Evolutionary conservation across 768 basidiomycete genomes (phyloP).

Genomic region (Leccinum uliginosum): DNA sequence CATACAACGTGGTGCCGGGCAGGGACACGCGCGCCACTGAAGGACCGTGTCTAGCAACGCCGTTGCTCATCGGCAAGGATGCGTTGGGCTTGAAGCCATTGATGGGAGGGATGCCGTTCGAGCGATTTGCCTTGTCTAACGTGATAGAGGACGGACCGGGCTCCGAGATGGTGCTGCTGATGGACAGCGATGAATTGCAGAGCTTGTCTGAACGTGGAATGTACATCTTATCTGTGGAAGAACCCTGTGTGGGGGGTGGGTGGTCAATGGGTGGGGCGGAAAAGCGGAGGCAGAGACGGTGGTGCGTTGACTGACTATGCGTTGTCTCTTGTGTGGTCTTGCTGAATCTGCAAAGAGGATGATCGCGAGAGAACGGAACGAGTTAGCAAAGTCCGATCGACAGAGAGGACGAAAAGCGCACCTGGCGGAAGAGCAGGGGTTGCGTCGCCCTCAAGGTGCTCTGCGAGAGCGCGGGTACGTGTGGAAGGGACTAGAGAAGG

Average conservation of each 20-base stretch:
- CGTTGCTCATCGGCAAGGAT: conserved; percentile 45
- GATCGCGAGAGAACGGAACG: conserved; percentile 2
- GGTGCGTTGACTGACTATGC: conserved; percentile 43
- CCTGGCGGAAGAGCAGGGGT: conserved; percentile 23
- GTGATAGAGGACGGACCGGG: conserved; percentile 52
- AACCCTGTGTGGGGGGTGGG: conserved; percentile 23
- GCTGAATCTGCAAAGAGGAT: conserved; percentile 37
- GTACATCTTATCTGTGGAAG: conserved; percentile 44
- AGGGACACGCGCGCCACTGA: conserved; percentile 58
- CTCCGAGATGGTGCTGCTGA: conserved; percentile 39
- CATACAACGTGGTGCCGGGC: conserved; percentile 72
- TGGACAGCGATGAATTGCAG: conserved; percentile 42
- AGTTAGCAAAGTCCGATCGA: background rate
- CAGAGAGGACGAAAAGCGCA: conserved; percentile 7
- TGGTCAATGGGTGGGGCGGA: conserved; percentile 17
- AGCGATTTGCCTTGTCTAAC: conserved; percentile 29
- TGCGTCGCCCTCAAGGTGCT: conserved; percentile 42
- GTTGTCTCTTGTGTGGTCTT: conserved; percentile 69
- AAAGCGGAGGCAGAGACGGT: conserved; percentile 32
- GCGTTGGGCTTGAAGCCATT: conserved; percentile 36
- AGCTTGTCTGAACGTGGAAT: conserved; percentile 48
- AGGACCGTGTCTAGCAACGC: conserved; percentile 43
- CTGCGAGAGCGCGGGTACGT: conserved; percentile 58
- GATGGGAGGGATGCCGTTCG: conserved; percentile 40
- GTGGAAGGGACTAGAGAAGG: conserved; percentile 61